These are phyloP conservation scores for Cladorrhinum samala DNA, from an alignment of 495 filamentous ascomycete genomes.

Conservation along the genomic window DNA sequence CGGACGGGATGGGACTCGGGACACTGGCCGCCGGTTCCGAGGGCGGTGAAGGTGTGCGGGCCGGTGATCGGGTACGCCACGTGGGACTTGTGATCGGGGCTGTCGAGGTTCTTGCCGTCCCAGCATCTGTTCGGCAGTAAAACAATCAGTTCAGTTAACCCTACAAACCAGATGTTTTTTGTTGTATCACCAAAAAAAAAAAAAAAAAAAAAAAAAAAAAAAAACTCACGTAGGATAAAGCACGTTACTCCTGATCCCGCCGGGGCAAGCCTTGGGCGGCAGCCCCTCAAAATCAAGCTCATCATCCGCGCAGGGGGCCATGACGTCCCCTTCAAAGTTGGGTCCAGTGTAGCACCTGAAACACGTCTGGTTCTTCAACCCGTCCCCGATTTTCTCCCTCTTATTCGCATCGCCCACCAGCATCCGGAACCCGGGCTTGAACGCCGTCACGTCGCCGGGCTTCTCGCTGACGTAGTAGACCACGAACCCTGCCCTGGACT, in stretches of 20 bases:
- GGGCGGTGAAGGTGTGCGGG: slow-evolving; percentile 21
- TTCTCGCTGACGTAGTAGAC: slow-evolving; percentile 1
- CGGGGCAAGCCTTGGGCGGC: slow-evolving; percentile 14
- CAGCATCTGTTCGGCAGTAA: slow-evolving; percentile 59
- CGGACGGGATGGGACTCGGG: slow-evolving; percentile 51
- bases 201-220: neutral
- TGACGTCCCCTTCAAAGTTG: slow-evolving; percentile 28
- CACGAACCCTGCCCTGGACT: neutral
- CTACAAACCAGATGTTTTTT: too few relatives aligned
- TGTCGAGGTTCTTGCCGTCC: slow-evolving; percentile 57
- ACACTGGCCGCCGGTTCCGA: slow-evolving; percentile 38
- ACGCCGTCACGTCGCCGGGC: neutral
- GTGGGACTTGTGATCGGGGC: slow-evolving; percentile 50
- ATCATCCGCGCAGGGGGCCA: slow-evolving; percentile 22
- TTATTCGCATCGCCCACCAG: slow-evolving; percentile 22
- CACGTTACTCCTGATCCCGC: slow-evolving; percentile 4
- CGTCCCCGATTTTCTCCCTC: slow-evolving; percentile 16
- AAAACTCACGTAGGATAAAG: neutral
- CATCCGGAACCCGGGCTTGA: slow-evolving; percentile 18
- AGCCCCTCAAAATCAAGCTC: slow-evolving; percentile 23
- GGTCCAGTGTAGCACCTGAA: slow-evolving; percentile 34
- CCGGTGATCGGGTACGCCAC: slow-evolving; percentile 54
- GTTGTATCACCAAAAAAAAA: too few relatives aligned
- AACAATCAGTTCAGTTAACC: too few relatives aligned
- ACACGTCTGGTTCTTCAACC: slow-evolving; percentile 29